phyloP scores from a whole-genome alignment of 2,329 filamentous ascomycete genomes.

The Aureobasidium sp. region DNA sequence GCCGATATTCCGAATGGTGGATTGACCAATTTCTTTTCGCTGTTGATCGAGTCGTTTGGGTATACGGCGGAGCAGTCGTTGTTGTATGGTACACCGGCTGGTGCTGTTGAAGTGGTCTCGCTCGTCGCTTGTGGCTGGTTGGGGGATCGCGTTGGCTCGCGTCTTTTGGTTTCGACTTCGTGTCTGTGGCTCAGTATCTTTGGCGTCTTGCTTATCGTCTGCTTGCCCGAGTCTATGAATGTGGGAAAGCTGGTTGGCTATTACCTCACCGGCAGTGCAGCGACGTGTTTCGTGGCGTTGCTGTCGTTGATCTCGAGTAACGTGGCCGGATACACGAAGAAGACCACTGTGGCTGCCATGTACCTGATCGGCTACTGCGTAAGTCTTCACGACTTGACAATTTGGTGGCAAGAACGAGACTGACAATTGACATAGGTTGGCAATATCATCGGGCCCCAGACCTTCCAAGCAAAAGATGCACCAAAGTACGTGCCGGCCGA shows the following conservation, averaged over 20 bases:
- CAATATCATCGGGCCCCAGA: constrained; percentile 32
- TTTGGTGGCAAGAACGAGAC: too few relatives aligned
- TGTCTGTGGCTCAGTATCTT: constrained; percentile 49
- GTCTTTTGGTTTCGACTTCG: constrained; percentile 49
- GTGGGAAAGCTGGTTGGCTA: constrained; percentile 57
- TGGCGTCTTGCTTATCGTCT: constrained; percentile 57
- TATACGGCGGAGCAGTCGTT: constrained; percentile 56
- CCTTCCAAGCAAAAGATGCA: constrained; percentile 29
- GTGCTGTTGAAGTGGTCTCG: constrained; percentile 56
- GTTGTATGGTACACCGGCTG: constrained; percentile 58
- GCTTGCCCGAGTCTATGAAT: constrained; percentile 50
- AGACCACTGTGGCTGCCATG: constrained; percentile 51
- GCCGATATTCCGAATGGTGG: constrained; percentile 53
- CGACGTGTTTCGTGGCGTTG: constrained; percentile 57
- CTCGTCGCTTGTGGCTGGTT: constrained; percentile 50
- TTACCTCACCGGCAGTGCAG: constrained; percentile 55
- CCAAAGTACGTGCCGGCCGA: constrained; percentile 34
- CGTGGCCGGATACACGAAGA: constrained; percentile 52
- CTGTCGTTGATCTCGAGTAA: constrained; percentile 59
- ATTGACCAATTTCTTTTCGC: constrained; percentile 54
- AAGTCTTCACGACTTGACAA: background rate
- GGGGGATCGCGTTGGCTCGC: constrained; percentile 50
- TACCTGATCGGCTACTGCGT: constrained; percentile 46
- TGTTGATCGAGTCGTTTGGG: constrained; percentile 56
- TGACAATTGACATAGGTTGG: constrained; percentile 22